Conservation (phyloP, 495 filamentous ascomycete species). For the Annulohypoxylon maeteangense region DNA sequence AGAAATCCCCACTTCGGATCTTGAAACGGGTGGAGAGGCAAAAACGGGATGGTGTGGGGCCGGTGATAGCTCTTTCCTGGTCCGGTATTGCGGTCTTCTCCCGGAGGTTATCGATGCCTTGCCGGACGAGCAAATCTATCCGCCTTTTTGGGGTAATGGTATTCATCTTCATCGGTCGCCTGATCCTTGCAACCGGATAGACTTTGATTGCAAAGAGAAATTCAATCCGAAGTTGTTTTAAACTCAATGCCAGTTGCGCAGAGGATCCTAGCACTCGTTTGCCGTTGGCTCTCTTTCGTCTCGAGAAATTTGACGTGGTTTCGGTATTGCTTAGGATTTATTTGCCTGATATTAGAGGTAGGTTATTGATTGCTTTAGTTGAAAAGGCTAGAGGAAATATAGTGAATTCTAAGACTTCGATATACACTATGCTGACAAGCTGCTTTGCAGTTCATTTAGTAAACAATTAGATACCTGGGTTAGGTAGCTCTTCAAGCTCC, state of each 20-base stretch:
- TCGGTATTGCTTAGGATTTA: no score
- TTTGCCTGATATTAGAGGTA: no score
- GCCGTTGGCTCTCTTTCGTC: no score
- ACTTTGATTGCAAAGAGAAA: not conserved
- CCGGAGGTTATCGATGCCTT: conserved; percentile 5
- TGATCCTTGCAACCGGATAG: not conserved
- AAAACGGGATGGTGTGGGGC: conserved; percentile 1
- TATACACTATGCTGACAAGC: no score
- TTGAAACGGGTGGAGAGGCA: not conserved
- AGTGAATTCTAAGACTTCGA: no score
- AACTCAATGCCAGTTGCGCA: not conserved
- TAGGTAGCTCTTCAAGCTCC: no score
- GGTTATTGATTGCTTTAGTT: no score
- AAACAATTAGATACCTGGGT: no score
- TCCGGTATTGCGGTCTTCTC: not conserved
- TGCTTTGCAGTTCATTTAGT: no score
- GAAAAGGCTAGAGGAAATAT: no score
- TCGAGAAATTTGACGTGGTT: no score
- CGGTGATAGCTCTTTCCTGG: not conserved
- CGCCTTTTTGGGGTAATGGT: conserved; percentile 8
- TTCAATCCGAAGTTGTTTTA: conserved; percentile 1
- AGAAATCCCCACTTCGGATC: conserved; percentile 1
- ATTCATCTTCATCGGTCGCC: not conserved
- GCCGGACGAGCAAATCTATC: not conserved
- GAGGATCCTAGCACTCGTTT: no score